Conservation (phyloP, 768 basidiomycete genomes). For the Fomitopsis pulvina region DNA sequence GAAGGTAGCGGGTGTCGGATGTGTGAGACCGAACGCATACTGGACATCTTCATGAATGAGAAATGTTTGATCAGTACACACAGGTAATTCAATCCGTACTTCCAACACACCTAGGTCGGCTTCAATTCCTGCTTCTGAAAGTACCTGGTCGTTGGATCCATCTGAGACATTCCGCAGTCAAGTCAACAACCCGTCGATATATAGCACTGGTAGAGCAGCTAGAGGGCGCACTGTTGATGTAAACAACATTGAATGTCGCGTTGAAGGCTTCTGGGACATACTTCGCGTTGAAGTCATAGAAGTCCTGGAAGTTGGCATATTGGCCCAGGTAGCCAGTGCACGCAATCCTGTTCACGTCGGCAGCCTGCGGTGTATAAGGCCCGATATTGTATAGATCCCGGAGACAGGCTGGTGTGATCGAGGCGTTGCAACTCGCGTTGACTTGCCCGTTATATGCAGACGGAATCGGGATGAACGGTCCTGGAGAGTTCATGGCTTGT, state of each 20-base stretch:
- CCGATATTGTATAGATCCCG: slow-evolving; percentile 27
- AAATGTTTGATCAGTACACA: background rate
- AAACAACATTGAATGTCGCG: slow-evolving; percentile 45
- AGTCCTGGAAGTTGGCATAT: slow-evolving; percentile 25
- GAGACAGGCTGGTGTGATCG: slow-evolving; percentile 28
- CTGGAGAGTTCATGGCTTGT: background rate
- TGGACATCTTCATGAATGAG: slow-evolving; percentile 45
- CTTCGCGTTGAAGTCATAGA: slow-evolving; percentile 25
- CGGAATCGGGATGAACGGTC: slow-evolving; percentile 21
- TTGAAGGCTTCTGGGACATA: slow-evolving; percentile 26
- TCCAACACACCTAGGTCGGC: slow-evolving; percentile 45
- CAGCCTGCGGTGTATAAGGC: slow-evolving; percentile 19
- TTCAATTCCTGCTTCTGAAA: slow-evolving; percentile 49
- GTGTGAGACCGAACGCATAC: slow-evolving; percentile 57
- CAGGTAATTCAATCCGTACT: background rate
- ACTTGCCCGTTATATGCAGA: slow-evolving; percentile 22
- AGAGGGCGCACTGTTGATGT: slow-evolving; percentile 43
- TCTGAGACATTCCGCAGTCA: slow-evolving; percentile 29
- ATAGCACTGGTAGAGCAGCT: slow-evolving; percentile 27
- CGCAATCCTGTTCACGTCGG: slow-evolving; percentile 25
- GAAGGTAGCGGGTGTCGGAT: slow-evolving; percentile 52
- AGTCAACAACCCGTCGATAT: too few species aligned
- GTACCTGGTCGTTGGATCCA: slow-evolving; percentile 52
- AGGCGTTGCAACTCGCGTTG: slow-evolving; percentile 25
- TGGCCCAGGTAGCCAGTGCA: slow-evolving; percentile 31